Evolutionary conservation across 2,329 filamentous ascomycete species (phyloP).

Genomic region (Pyricularia pennisetigena): DNA sequence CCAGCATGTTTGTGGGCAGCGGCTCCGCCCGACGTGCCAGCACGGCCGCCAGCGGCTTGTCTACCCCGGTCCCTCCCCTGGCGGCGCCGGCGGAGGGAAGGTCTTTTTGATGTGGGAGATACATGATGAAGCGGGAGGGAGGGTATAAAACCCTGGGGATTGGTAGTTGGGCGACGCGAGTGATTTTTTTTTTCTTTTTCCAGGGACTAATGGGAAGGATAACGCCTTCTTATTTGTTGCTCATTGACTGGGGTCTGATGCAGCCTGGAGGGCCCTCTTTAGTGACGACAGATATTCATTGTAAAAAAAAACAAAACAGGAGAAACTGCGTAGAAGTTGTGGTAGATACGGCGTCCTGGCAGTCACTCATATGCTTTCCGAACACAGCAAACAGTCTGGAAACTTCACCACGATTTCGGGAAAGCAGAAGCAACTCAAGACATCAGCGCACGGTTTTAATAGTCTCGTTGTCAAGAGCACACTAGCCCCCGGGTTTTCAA

Average conservation of each 20-base stretch:
- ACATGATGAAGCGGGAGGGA: neutral
- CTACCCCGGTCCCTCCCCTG: neutral
- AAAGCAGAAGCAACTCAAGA: neutral
- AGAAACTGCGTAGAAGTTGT: neutral
- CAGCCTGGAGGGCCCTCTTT: neutral
- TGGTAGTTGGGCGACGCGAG: neutral
- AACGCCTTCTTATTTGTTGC: neutral
- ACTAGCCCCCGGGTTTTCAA: neutral
- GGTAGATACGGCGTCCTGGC: neutral
- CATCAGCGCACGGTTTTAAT: neutral
- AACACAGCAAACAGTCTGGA: neutral
- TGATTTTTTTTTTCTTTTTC: too few species aligned
- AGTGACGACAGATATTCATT: neutral
- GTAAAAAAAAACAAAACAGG: neutral
- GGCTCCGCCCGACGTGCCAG: neutral
- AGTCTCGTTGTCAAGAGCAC: neutral
- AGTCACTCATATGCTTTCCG: neutral
- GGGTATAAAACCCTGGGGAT: neutral
- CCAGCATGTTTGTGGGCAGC: constrained; percentile 23
- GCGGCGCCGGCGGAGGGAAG: neutral
- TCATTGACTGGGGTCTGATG: neutral
- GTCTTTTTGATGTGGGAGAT: neutral
- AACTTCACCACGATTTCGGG: neutral
- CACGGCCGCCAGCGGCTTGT: neutral
- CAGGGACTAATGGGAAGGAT: neutral